A percentile compares a stretch with the other conserved stretches of the same genome.
Evolutionary conservation across 345 rosid species (phyloP).

Genomic region (Hibiscus syriacus): DNA sequence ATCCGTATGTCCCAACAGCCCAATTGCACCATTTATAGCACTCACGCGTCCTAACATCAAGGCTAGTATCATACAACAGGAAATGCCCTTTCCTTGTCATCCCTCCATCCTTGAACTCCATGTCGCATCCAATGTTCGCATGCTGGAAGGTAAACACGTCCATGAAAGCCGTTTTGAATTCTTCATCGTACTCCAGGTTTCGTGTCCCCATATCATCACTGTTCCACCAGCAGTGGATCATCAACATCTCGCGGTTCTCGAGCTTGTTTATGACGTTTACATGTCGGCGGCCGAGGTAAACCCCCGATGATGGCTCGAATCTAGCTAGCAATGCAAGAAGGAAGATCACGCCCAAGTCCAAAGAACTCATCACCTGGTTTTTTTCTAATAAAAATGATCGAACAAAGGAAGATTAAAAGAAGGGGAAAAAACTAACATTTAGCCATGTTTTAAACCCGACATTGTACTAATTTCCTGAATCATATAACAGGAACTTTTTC

Average conservation of each 20-base stretch:
- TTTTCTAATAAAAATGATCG: not conserved
- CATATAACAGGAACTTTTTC: too few species aligned
- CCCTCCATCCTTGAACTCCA: conserved; percentile 2
- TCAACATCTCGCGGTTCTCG: not conserved
- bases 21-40: conserved; percentile 10
- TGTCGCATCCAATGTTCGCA: not conserved
- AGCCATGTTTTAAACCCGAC: not conserved
- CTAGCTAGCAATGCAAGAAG: not conserved
- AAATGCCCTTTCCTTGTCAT: not conserved
- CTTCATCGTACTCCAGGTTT: not conserved
- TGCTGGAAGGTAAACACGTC: not conserved
- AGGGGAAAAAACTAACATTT: not conserved
- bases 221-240: not conserved
- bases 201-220: not conserved
- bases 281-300: conserved; percentile 1
- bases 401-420: not conserved
- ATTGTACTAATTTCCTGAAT: too few species aligned
- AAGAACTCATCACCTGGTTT: not conserved
- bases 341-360: not conserved
- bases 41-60: not conserved
- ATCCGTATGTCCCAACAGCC: conserved; percentile 1
- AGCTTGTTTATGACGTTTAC: conserved; percentile 3
- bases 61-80: not conserved
- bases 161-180: not conserved
- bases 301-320: not conserved